A percentile compares a stretch with the other conserved stretches of the same genome.
phyloP scores from a whole-genome alignment of 1,284 basidiomycete genomes.

The Schizophyllum commune region DNA sequence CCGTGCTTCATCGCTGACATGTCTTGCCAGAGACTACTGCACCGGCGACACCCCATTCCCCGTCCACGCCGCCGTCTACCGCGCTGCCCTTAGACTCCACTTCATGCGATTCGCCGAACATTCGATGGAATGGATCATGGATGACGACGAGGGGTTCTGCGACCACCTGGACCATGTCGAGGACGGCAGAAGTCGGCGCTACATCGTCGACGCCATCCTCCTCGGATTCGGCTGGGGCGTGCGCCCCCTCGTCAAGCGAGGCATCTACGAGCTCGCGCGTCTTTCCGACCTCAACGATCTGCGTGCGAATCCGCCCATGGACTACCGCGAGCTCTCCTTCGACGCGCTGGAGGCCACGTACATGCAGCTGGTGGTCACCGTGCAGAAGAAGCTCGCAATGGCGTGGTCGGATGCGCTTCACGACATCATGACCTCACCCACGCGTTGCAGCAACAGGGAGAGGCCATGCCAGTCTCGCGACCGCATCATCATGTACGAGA shows the following conservation, averaged over 20 bases:
- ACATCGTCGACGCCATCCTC: constrained; percentile 17
- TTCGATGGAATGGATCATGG: constrained; percentile 2
- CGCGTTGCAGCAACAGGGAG: neutral
- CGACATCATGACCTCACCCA: neutral
- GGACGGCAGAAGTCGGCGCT: neutral
- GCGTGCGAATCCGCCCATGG: neutral
- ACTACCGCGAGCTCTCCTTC: neutral
- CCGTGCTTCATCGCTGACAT: neutral
- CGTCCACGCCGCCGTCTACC: constrained; percentile 10
- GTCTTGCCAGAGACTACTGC: constrained; percentile 2
- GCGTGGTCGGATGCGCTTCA: neutral
- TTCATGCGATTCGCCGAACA: constrained; percentile 10
- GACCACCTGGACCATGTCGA: constrained; percentile 1
- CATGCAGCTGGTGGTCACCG: neutral
- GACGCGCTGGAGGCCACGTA: neutral
- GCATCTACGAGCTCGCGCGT: constrained; percentile 30
- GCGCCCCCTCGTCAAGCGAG: constrained; percentile 22
- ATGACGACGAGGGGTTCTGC: constrained; percentile 1
- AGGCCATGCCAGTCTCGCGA: neutral
- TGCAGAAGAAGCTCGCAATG: neutral
- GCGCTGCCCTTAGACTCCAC: constrained; percentile 6
- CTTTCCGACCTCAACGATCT: neutral
- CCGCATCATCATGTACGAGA: neutral
- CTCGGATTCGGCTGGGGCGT: constrained; percentile 7
- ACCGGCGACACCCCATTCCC: constrained; percentile 8